phyloP scores from a whole-genome alignment of 768 basidiomycete genomes.

The Pleurotus cornucopiae region DNA sequence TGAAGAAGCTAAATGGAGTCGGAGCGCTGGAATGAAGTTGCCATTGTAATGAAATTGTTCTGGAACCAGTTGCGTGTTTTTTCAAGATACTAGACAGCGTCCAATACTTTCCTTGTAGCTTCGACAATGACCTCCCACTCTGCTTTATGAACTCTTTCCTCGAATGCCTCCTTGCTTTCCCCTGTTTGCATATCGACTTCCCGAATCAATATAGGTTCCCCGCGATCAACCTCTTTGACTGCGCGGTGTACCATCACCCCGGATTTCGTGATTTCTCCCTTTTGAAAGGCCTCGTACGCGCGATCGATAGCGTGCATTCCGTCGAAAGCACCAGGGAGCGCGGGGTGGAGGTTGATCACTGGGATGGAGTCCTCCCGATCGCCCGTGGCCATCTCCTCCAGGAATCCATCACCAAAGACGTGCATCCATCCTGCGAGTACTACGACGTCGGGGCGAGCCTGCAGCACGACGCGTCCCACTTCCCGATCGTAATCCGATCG shows the following conservation, averaged over 20 bases:
- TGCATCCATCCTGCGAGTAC: slow-evolving; percentile 99
- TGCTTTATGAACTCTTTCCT: slow-evolving; percentile 69
- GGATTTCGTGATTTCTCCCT: slow-evolving; percentile 70
- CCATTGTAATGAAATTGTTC: too few species aligned
- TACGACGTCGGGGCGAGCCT: slow-evolving; percentile 75
- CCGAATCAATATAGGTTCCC: slow-evolving; percentile 79
- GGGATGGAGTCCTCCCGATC: slow-evolving; percentile 42
- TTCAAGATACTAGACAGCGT: slow-evolving; percentile 30
- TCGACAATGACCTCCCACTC: slow-evolving; percentile 94
- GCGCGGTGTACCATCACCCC: slow-evolving; percentile 74
- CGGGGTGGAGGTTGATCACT: slow-evolving; percentile 96
- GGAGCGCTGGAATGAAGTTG: too few species aligned
- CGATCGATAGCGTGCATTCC: slow-evolving; percentile 89
- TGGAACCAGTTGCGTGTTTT: too few species aligned
- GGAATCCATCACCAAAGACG: slow-evolving; percentile 43
- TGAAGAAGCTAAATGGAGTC: too few species aligned
- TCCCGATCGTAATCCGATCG: slow-evolving; percentile 84
- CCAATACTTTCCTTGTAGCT: slow-evolving; percentile 69
- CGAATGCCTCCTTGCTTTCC: slow-evolving; percentile 70
- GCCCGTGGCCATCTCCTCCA: background rate
- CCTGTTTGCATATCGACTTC: slow-evolving; percentile 71
- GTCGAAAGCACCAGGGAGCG: slow-evolving; percentile 93
- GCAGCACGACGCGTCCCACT: slow-evolving; percentile 59
- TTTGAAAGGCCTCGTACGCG: slow-evolving; percentile 84
- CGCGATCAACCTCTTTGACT: slow-evolving; percentile 89